These are phyloP conservation scores for Blastobotrys aristatus DNA, from an alignment of 1,139 yeast genomes.

Conservation along the genomic window DNA sequence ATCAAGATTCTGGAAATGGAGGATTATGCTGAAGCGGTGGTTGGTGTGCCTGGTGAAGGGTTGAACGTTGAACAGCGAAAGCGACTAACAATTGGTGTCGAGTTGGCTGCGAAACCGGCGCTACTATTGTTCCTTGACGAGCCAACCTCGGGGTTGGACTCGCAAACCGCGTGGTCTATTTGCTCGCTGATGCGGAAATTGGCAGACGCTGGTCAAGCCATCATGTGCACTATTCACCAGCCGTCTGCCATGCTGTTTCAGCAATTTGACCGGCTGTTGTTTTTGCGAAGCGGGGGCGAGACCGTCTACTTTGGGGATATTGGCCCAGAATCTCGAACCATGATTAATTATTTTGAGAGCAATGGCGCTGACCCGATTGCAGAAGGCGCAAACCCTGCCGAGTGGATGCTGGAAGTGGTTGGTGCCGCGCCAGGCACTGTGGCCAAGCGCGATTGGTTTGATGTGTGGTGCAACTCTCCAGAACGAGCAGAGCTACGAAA, in stretches of 20 bases:
- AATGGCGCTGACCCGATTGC: constrained; percentile 67
- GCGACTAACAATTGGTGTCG: constrained; percentile 78
- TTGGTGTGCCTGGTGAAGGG: constrained; percentile 85
- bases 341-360: constrained; percentile 63
- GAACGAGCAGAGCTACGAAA: constrained; percentile 44
- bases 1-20: constrained; percentile 76
- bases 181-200: constrained; percentile 70
- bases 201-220: constrained; percentile 76
- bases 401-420: constrained; percentile 76
- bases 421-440: constrained; percentile 78
- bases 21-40: constrained; percentile 74
- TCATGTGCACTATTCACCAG: constrained; percentile 78
- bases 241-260: constrained; percentile 74
- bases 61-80: constrained; percentile 91
- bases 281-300: constrained; percentile 67
- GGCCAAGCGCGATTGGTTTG: constrained; percentile 58
- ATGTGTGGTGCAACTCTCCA: constrained; percentile 59
- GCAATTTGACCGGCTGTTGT: constrained; percentile 70
- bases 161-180: constrained; percentile 89
- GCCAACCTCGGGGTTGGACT: constrained; percentile 92
- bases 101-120: constrained; percentile 66
- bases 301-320: constrained; percentile 80
- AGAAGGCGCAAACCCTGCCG: constrained; percentile 69
- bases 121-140: constrained; percentile 73
- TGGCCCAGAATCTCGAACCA: constrained; percentile 56